These are phyloP conservation scores for Erodium trifolium DNA, from an alignment of 441 rosid genomes.

Conservation along the genomic window DNA sequence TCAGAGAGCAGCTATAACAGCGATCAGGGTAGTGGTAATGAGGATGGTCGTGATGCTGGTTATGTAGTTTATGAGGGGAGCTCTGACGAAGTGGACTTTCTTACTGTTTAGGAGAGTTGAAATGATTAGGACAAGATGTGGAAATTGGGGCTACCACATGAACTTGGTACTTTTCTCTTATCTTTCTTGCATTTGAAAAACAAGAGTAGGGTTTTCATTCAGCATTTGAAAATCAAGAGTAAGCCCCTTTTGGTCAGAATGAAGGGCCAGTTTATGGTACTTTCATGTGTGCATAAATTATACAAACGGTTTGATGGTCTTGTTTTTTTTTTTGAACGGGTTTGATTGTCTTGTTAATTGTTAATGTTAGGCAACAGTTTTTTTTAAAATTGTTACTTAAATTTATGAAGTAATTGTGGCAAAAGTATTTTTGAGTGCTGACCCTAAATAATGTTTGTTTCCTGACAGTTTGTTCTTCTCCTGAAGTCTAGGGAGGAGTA, in stretches of 20 bases:
- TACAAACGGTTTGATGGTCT: no score
- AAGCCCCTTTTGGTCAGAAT: neutral
- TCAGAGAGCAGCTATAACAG: slow-evolving; percentile 61
- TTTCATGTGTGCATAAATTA: no score
- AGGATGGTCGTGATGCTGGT: slow-evolving; percentile 45
- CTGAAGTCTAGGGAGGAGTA: no score
- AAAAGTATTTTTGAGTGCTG: no score
- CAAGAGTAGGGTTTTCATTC: neutral
- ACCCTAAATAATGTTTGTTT: no score
- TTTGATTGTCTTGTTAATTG: no score
- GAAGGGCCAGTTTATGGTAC: neutral
- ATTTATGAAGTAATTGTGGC: no score
- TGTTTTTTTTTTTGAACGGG: no score
- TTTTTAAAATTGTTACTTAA: no score
- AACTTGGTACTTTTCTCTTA: neutral
- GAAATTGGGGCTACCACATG: neutral
- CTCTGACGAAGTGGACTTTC: slow-evolving; percentile 56
- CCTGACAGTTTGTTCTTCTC: no score
- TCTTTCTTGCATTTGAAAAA: neutral
- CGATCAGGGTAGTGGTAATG: slow-evolving; percentile 61
- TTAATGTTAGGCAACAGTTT: no score
- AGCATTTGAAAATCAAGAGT: no score
- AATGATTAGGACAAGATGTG: neutral
- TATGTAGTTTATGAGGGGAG: slow-evolving; percentile 47
- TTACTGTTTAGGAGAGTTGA: slow-evolving; percentile 24